Conservation (phyloP, 2,329 filamentous ascomycete species). For the Ambrosiella cleistominuta region DNA sequence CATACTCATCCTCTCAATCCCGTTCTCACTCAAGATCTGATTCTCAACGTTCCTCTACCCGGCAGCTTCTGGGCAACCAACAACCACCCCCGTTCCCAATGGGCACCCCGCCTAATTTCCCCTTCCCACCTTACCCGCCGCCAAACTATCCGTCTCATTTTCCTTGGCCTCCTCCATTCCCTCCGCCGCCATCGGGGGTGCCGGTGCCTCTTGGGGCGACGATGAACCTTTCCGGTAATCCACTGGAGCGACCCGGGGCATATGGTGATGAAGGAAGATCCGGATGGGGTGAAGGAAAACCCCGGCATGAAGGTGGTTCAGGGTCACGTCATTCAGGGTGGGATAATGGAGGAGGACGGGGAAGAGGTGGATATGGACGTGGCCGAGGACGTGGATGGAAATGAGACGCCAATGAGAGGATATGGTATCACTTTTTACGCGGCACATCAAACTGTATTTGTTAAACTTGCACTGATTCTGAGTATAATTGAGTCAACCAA, state of each 20-base stretch:
- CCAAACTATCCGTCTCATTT: background rate
- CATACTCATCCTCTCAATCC: constrained; percentile 13
- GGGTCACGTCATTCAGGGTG: too few relatives aligned
- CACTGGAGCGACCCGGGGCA: too few relatives aligned
- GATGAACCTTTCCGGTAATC: too few relatives aligned
- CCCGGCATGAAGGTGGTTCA: too few relatives aligned
- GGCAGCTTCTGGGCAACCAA: background rate
- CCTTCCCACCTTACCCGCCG: constrained; percentile 16
- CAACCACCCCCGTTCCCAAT: constrained; percentile 17
- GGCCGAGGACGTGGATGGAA: background rate
- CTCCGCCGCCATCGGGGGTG: constrained; percentile 19
- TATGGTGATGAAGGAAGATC: too few relatives aligned
- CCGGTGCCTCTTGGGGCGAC: constrained; percentile 1
- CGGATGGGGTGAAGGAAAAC: too few relatives aligned
- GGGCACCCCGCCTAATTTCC: constrained; percentile 2
- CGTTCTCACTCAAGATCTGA: constrained; percentile 7
- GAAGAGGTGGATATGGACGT: background rate
- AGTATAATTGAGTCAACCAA: background rate
- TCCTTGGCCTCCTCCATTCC: constrained; percentile 23
- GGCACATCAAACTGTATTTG: too few relatives aligned
- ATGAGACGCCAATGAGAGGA: background rate
- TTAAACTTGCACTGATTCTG: background rate
- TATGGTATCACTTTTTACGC: too few relatives aligned
- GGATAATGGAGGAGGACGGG: too few relatives aligned
- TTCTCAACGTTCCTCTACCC: constrained; percentile 21